A percentile compares a stretch with the other conserved stretches of the same genome.
Conservation (phyloP, 208 protist genomes). For the Leishmania tropica region DNA sequence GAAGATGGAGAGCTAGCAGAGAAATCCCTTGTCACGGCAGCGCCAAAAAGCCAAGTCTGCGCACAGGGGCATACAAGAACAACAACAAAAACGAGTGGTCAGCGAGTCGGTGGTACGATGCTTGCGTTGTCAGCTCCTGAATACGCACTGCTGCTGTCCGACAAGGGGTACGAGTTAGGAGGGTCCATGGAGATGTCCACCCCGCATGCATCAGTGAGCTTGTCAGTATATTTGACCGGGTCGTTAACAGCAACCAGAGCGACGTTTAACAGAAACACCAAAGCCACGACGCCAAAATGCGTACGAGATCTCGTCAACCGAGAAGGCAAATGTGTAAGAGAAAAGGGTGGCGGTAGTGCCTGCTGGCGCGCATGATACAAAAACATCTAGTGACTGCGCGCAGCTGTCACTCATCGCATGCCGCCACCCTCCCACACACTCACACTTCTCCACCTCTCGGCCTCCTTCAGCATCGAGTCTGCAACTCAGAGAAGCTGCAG, state of each 20-base stretch:
- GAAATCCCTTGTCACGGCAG: neutral
- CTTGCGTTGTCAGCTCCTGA: neutral
- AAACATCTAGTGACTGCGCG: neutral
- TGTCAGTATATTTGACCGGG: neutral
- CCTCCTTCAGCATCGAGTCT: neutral
- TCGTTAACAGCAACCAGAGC: neutral
- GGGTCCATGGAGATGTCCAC: neutral
- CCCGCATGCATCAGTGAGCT: neutral
- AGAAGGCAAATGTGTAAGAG: neutral
- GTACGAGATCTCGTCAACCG: neutral
- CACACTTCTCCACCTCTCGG: neutral
- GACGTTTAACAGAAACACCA: neutral
- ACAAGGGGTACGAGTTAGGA: neutral
- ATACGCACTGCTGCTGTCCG: neutral
- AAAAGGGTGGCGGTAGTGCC: neutral
- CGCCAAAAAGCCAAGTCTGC: neutral
- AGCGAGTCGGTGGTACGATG: neutral
- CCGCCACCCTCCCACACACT: neutral
- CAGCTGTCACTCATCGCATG: neutral
- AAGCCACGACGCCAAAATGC: neutral
- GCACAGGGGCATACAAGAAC: neutral
- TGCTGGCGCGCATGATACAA: neutral
- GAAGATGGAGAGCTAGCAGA: neutral
- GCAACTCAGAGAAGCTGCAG: neutral
- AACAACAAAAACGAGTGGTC: neutral